Base-by-base conservation (phyloP, 805 yeast genomes). In the Aciculoconidium aculeatum region DNA sequence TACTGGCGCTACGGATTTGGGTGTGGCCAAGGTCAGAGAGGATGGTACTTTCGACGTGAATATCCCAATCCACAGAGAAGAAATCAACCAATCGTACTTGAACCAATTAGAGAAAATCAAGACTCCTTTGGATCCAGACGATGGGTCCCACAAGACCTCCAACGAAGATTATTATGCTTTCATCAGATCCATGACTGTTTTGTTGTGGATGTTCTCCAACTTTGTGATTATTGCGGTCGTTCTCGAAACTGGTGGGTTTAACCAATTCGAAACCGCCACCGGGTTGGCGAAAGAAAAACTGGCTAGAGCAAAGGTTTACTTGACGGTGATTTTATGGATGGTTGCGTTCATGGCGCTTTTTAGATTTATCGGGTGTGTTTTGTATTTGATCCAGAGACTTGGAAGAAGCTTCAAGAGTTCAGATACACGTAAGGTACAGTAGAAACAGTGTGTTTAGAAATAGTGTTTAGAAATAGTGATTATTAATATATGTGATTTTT, bases 321-420 rank as follows among this genome's bases (percentile, higher is more conserved):
- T 65, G 46, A 67, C 74, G 10, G 74, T 75, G 14, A 57, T 77
- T 35, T 63, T 76, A 34, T 75, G 81, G 80, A 51, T 72, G 22
- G 80, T 74, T 23, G 80, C 81, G 2, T 67, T 74, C 25, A 58
- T 77, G 61, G 79, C 82, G 1, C 49, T 69, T 7, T 66, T 77
- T 54, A 49, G 81, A 23, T 64, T 76, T 36, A 37, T 70, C 27
- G 83, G 83, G 6, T 69, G 78, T 42, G 36, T 61, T 7, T 31
- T 59, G 12, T 76, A 74, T 49, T 61, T 76, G 51, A 30, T 61
- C 10, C 57, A 53, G 35, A 53, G 69, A 37, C 45, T 58, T 23
- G 36, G 44, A 12, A 36, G 45, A 20, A 48, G 41, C 31, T 51
- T 59, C 35, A 54, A 38, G 36, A 42, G 40, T 9, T 23, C 34